Evolutionary conservation across 805 yeast genomes (phyloP).

Genomic region (Ogataea neopini): DNA sequence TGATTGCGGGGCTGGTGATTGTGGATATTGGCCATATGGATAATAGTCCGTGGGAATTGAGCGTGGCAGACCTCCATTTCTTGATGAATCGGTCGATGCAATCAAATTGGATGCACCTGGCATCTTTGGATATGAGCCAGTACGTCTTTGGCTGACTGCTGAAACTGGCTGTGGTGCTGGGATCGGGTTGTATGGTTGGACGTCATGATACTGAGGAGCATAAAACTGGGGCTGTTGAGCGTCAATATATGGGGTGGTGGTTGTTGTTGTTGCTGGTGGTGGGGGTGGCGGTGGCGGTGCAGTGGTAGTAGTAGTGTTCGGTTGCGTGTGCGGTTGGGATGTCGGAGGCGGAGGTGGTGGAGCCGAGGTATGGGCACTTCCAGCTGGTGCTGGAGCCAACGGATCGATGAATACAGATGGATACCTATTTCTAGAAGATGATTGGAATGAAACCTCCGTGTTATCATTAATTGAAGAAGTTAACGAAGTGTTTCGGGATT

Average conservation of each 20-base stretch:
- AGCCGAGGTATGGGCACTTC: too few species aligned
- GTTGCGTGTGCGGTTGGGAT: too few species aligned
- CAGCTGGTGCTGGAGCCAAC: slow-evolving; percentile 47
- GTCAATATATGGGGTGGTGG: background rate
- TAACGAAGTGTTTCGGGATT: slow-evolving; percentile 19
- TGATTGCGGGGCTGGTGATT: background rate
- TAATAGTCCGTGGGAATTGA: slow-evolving; percentile 23
- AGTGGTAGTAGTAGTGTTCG: background rate
- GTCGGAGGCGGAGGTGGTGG: too few species aligned
- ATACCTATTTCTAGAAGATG: slow-evolving; percentile 40
- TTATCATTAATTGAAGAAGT: slow-evolving; percentile 24
- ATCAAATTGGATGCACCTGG: slow-evolving; percentile 6
- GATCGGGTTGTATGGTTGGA: slow-evolving; percentile 7
- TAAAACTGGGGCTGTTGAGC: background rate
- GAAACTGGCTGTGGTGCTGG: slow-evolving; percentile 8
- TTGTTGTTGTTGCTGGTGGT: slow-evolving; percentile 4
- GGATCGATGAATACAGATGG: slow-evolving; percentile 54
- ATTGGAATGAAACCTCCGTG: slow-evolving; percentile 29
- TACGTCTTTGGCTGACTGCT: slow-evolving; percentile 12
- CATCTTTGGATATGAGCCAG: slow-evolving; percentile 21
- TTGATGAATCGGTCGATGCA: slow-evolving; percentile 8
- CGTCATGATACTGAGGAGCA: background rate
- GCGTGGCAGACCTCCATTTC: slow-evolving; percentile 16
- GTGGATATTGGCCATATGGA: slow-evolving; percentile 5
- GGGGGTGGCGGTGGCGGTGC: background rate